Evolutionary conservation across 2,329 filamentous ascomycete species (phyloP).

Genomic region (Talaromyces sp.): DNA sequence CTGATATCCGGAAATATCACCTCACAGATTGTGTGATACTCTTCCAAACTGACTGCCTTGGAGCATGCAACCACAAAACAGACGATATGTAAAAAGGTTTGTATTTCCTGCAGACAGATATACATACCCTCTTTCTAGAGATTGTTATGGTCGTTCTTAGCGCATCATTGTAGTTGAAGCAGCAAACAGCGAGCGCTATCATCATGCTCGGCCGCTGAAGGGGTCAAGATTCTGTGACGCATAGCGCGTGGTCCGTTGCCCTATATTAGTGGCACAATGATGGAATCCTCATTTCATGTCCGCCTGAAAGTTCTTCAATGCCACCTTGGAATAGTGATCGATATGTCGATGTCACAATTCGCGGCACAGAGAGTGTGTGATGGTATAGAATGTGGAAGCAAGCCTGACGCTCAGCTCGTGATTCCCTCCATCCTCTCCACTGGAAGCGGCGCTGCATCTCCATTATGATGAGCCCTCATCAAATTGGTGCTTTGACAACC

Average conservation of each 20-base stretch:
- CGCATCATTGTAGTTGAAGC: neutral
- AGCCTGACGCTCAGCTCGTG: neutral
- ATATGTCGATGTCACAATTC: neutral
- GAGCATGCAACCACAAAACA: neutral
- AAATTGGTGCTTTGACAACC: slow-evolving; percentile 62
- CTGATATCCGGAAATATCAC: neutral
- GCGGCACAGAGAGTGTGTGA: neutral
- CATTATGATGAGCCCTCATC: neutral
- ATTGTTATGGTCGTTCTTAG: neutral
- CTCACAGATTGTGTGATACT: neutral
- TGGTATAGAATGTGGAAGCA: neutral
- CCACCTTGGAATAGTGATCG: neutral
- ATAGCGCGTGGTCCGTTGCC: neutral
- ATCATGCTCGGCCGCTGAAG: neutral
- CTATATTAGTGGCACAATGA: neutral
- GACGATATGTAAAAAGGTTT: neutral
- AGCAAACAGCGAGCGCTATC: neutral
- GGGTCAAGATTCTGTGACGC: neutral
- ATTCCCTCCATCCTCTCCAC: slow-evolving; percentile 14
- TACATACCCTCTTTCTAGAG: neutral
- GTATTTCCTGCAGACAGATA: neutral
- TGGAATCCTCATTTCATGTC: too few species aligned
- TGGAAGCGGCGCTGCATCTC: neutral
- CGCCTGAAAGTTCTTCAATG: neutral
- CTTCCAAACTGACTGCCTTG: neutral